Conservation (phyloP, 768 basidiomycete species). For the Sporobolomyces pararoseus region DNA sequence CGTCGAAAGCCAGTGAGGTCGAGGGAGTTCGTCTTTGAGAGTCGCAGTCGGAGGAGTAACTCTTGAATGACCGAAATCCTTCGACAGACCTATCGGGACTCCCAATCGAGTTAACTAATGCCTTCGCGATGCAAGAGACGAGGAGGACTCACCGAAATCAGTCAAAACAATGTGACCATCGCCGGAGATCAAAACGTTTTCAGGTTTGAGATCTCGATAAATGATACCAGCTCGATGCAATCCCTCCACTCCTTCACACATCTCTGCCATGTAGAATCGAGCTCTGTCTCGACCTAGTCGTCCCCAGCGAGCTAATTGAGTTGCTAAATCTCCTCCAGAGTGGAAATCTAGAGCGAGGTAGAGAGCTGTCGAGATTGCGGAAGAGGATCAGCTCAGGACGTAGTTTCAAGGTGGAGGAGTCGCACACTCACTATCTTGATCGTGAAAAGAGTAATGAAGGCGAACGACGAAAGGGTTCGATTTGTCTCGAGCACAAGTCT, state of each 20-base stretch:
- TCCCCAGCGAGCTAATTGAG: constrained; percentile 94
- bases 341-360: constrained; percentile 99
- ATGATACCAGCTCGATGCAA: constrained; percentile 91
- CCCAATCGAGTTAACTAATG: too few species aligned
- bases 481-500: constrained; percentile 79
- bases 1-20: constrained; percentile 30
- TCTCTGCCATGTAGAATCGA: constrained; percentile 94
- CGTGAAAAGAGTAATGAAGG: constrained; percentile 93
- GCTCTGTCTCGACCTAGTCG: constrained; percentile 87
- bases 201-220: constrained; percentile 59
- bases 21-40: constrained; percentile 4
- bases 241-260: constrained; percentile 84
- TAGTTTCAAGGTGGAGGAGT: too few species aligned
- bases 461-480: constrained; percentile 88
- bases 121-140: too few species aligned
- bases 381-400: neutral
- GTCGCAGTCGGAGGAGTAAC: constrained; percentile 10
- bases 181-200: constrained; percentile 74
- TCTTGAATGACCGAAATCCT: constrained; percentile 67
- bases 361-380: constrained; percentile 53
- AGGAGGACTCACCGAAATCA: constrained; percentile 67
- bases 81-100: constrained; percentile 63
- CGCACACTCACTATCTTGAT: constrained; percentile 23
- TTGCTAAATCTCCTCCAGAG: constrained; percentile 92
- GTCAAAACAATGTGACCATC: constrained; percentile 96